Percentiles rank a stretch among this genome's conserved stretches.
phyloP scores from a whole-genome alignment of 192 early-diverging fungal species.

The Pilobolus umbonatus region DNA sequence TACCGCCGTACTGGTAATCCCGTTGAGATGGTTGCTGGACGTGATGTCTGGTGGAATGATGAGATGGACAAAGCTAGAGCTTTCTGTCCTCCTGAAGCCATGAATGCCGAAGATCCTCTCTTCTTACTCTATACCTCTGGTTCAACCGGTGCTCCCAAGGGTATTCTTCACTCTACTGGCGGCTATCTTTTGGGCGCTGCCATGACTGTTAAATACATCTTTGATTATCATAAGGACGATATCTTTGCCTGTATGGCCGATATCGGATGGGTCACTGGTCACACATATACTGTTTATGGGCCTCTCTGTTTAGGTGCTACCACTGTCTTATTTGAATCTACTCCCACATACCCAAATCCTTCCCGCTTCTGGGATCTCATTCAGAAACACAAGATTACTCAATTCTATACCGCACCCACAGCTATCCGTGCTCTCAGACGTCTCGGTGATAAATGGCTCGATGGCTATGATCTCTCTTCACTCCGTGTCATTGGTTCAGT shows the following conservation, averaged over 20 bases:
- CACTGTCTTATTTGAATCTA: conserved; percentile 90
- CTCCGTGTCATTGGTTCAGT: conserved; percentile 91
- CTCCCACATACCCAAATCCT: conserved; percentile 88
- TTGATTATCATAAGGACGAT: conserved; percentile 88
- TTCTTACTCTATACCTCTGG: conserved; percentile 96
- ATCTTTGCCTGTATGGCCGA: conserved; percentile 94
- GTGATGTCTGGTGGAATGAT: conserved; percentile 96
- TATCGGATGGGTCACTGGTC: conserved; percentile 86
- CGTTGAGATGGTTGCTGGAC: conserved; percentile 64
- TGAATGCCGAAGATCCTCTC: conserved; percentile 90
- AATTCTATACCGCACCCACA: conserved; percentile 97
- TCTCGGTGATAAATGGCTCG: conserved; percentile 72
- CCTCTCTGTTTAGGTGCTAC: conserved; percentile 83
- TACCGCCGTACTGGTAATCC: conserved; percentile 83
- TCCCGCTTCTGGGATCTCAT: conserved; percentile 79
- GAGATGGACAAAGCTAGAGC: conserved; percentile 75
- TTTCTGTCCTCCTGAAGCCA: conserved; percentile 82
- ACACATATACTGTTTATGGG: conserved; percentile 91
- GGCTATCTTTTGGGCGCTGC: conserved; percentile 89
- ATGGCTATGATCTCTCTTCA: conserved; percentile 70
- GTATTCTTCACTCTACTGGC: conserved; percentile 91
- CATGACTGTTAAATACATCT: conserved; percentile 84
- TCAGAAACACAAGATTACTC: conserved; percentile 86
- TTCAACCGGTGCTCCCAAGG: conserved; percentile 86
- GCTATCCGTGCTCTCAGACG: conserved; percentile 91